A percentile compares a stretch with the other conserved stretches of the same genome.
phyloP scores from a whole-genome alignment of 140 eudicot genomes.

The Cichorium intybus region DNA sequence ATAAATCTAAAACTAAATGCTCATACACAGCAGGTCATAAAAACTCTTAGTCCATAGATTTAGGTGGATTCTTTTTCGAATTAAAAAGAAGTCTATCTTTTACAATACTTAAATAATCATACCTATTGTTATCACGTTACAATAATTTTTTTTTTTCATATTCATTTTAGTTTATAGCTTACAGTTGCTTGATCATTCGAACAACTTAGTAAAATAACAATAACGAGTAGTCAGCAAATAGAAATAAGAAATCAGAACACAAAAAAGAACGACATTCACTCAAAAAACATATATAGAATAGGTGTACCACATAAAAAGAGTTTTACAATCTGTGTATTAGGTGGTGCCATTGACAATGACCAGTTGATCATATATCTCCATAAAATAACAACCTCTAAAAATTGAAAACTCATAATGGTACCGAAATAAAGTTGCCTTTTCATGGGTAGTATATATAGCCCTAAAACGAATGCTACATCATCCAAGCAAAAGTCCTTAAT shows the following conservation, averaged over 20 bases:
- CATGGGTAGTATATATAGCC: conserved; percentile 39
- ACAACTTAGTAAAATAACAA: not conserved
- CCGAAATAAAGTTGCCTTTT: conserved; percentile 34
- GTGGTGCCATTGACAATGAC: conserved; percentile 29
- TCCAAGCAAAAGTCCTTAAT: conserved; percentile 18
- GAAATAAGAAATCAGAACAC: not conserved
- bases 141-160: not conserved
- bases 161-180: not conserved
- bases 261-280: not conserved
- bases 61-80: conserved; percentile 13
- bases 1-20: conserved; percentile 18
- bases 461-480: conserved; percentile 28
- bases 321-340: conserved; percentile 10
- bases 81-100: not conserved
- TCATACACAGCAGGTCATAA: conserved; percentile 18
- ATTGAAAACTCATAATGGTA: conserved; percentile 18
- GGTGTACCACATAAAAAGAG: conserved; percentile 8
- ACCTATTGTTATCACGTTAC: not conserved
- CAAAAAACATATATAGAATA: conserved; percentile 1
- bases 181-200: not conserved
- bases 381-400: conserved; percentile 21
- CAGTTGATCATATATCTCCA: conserved; percentile 11
- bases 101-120: not conserved
- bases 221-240: conserved; percentile 6
- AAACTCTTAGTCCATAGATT: conserved; percentile 20